Base-by-base conservation (phyloP, 1,284 basidiomycete species). In the Trichosporon sp. region DNA sequence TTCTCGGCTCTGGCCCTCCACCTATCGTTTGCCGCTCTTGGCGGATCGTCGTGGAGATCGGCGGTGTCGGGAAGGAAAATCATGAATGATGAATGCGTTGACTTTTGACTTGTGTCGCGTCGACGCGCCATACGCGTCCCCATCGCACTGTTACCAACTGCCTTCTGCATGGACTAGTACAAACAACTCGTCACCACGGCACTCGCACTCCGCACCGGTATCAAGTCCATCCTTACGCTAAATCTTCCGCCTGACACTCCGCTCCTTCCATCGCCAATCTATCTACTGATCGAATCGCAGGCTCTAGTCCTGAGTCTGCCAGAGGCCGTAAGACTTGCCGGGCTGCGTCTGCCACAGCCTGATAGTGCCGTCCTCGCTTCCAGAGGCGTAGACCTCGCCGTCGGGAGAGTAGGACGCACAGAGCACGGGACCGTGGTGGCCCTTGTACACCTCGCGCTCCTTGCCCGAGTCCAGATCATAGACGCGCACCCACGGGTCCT, bases 311-410 rank as follows among this genome's bases (percentile, higher is more conserved):
- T 78, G 77, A 10, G 79, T 82, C 77, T 94, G 91, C 95, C 95
- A 98, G 72, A 98, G 86, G 65, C 96, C 95, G 78, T 98, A 98
- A 43, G 89, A 88, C 84, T 93, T 96, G 35, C 94, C 93, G 1
- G 96, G 95, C 40, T 89, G 92, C 16, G 93, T 96, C 85, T 98
- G 96, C 96, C 96, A 98, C 67, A 98, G 86, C 68, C 96, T 90
- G 78, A 98, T 97, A 1, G 96, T 98, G 65, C 86, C 86, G 77
- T 86, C 85, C 76, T 85, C 96, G 77, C 92, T 94, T 67, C 96
- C 97, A 79, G 92, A 95, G 26, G 96, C 96, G 80, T 94, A 98
- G 86, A 98, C 89, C 86, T 99, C 96, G n/a, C 96, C 97, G 82
- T 99, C 96, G 0, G 96, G 97, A 80, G 91, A 93, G 85, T 92